A percentile compares a stretch with the other conserved stretches of the same genome.
Evolutionary conservation across 441 rosid species (phyloP).

Genomic region (Pelargonium myrrhifolium): DNA sequence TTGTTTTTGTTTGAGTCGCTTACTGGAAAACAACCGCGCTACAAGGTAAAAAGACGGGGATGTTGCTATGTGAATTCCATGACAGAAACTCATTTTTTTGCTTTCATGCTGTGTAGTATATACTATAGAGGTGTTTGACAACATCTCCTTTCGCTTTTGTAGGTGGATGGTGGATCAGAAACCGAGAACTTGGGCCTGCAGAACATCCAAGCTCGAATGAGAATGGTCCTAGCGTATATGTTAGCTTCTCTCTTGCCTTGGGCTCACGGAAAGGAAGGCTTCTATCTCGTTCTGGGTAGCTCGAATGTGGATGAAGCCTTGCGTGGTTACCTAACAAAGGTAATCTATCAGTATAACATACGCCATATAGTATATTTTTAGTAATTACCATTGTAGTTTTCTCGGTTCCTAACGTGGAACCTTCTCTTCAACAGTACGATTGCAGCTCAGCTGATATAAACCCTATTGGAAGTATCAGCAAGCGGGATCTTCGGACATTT

Average conservation of each 20-base stretch:
- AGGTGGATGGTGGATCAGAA: constrained; percentile 92
- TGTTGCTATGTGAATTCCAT: too few species aligned
- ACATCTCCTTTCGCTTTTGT: constrained; percentile 20
- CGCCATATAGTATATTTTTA: not conserved
- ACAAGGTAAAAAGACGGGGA: constrained; percentile 47
- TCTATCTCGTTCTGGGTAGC: constrained; percentile 91
- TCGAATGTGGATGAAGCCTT: constrained; percentile 96
- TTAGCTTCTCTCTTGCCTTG: constrained; percentile 92
- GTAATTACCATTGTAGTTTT: not conserved
- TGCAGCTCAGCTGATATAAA: constrained; percentile 95
- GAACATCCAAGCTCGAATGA: constrained; percentile 94
- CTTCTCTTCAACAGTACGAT: constrained; percentile 58
- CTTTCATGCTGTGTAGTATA: too few species aligned
- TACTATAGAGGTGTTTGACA: not conserved
- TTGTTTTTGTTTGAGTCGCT: constrained; percentile 73
- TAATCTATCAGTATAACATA: constrained; percentile 16
- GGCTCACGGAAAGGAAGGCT: constrained; percentile 87
- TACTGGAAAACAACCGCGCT: constrained; percentile 77
- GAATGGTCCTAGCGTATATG: constrained; percentile 96
- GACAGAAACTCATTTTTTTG: too few species aligned
- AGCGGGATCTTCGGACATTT: constrained; percentile 78
- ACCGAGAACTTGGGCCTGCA: constrained; percentile 87
- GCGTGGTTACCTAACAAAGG: constrained; percentile 96
- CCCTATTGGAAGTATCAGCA: constrained; percentile 93
- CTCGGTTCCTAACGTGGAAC: constrained; percentile 3